phyloP scores from a whole-genome alignment of 2,329 filamentous ascomycete genomes.

The Fragosphaeria purpurea region DNA sequence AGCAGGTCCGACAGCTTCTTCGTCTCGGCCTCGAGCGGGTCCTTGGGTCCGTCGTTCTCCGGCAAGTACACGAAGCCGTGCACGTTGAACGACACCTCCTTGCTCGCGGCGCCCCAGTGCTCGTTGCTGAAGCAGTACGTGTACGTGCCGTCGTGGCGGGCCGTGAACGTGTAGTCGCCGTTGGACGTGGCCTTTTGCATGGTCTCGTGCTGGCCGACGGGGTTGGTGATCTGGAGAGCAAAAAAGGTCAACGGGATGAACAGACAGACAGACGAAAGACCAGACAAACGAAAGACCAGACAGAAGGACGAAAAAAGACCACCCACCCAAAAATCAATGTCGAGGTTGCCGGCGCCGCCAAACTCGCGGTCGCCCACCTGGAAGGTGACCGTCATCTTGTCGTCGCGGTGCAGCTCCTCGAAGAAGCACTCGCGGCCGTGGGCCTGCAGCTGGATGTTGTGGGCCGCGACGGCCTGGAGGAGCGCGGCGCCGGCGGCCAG shows the following conservation, averaged over 20 bases:
- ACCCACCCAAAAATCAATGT: constrained; percentile 95
- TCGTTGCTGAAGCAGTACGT: constrained; percentile 99
- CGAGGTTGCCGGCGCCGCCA: constrained; percentile 84
- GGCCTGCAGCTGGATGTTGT: constrained; percentile 92
- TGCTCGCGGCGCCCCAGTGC: constrained; percentile 90
- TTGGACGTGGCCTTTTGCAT: constrained; percentile 74
- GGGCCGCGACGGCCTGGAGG: constrained; percentile 57
- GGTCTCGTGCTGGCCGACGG: constrained; percentile 62
- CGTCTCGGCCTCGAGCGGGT: constrained; percentile 88
- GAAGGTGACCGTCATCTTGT: constrained; percentile 98
- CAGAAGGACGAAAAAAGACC: not conserved
- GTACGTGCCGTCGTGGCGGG: constrained; percentile 77
- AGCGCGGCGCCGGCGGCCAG: constrained; percentile 44
- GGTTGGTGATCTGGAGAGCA: constrained; percentile 60
- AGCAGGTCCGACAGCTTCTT: constrained; percentile 75
- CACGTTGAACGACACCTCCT: constrained; percentile 98
- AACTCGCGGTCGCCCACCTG: constrained; percentile 97
- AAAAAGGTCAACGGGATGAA: not conserved
- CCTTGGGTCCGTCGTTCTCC: constrained; percentile 71
- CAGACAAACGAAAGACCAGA: not conserved
- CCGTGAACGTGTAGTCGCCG: constrained; percentile 88
- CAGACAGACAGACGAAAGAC: not conserved
- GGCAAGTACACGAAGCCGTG: constrained; percentile 97
- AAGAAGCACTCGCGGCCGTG: constrained; percentile 97
- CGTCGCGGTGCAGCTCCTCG: constrained; percentile 82